Evolutionary conservation across 306 rosid species (phyloP).

Genomic region (Arachis hypogaea): DNA sequence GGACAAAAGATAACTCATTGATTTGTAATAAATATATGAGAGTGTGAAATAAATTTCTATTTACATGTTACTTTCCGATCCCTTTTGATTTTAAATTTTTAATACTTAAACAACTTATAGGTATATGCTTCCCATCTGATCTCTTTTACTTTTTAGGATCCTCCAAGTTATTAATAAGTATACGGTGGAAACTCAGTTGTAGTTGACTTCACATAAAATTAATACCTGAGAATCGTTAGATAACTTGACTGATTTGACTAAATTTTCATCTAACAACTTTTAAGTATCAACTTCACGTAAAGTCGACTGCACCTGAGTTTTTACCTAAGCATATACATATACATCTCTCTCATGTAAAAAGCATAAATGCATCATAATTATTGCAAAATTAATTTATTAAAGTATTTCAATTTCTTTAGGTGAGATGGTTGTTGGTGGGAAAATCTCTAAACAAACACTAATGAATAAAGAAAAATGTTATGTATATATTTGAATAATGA

Average conservation of each 20-base stretch:
- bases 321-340: not conserved
- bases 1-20: not conserved
- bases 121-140: not conserved
- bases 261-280: too few species aligned
- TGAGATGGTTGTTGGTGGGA: too few species aligned
- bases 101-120: not conserved
- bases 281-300: too few species aligned
- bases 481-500: too few species aligned
- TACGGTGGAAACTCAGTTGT: too few species aligned
- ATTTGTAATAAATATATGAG: not conserved
- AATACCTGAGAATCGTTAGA: too few species aligned
- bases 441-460: too few species aligned
- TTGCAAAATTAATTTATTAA: slow-evolving; percentile 1
- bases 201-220: too few species aligned
- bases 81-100: not conserved
- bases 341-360: not conserved
- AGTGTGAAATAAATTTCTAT: too few species aligned
- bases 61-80: not conserved
- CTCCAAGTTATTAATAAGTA: not conserved
- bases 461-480: too few species aligned
- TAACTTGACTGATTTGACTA: too few species aligned
- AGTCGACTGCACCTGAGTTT: too few species aligned
- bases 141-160: not conserved
- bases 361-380: not conserved
- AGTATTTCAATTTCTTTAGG: not conserved